Evolutionary conservation across 2,329 filamentous ascomycete species (phyloP).

Genomic region (Elsinoe batatas): DNA sequence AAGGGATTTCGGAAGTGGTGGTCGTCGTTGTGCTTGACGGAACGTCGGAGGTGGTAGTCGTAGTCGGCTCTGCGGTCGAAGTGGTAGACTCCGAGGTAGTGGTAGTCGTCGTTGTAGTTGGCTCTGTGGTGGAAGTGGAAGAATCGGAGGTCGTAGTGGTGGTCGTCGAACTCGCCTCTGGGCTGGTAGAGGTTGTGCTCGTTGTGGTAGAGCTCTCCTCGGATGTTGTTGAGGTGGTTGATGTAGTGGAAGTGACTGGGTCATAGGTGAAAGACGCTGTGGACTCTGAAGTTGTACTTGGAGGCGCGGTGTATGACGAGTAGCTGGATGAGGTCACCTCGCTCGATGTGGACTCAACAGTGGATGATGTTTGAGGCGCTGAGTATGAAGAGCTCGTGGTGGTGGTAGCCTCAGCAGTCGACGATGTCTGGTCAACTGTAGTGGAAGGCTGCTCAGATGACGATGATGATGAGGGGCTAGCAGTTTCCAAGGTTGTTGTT

Average conservation of each 20-base stretch:
- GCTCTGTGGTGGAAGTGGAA: not conserved
- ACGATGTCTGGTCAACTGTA: not conserved
- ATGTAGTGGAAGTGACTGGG: not conserved
- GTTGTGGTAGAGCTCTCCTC: not conserved
- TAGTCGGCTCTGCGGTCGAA: not conserved
- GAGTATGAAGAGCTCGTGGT: not conserved
- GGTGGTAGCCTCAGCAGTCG: not conserved
- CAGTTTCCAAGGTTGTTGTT: not conserved
- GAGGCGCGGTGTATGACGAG: conserved; percentile 35
- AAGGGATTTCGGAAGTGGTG: not conserved
- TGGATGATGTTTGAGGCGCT: not conserved
- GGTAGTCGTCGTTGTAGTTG: not conserved
- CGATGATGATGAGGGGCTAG: not conserved
- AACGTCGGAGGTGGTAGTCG: not conserved
- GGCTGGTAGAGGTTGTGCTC: not conserved
- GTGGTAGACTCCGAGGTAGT: not conserved
- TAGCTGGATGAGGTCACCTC: not conserved
- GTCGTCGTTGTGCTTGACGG: not conserved
- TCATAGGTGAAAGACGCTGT: conserved; percentile 32
- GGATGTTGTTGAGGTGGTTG: not conserved
- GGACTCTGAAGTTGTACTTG: conserved; percentile 33
- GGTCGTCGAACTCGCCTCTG: not conserved
- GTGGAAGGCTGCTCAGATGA: not conserved
- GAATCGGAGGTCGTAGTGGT: not conserved
- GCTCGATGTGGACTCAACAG: too few relatives aligned